Base-by-base conservation (phyloP, 2,329 filamentous ascomycete genomes). In the Dactylella cylindrospora region DNA sequence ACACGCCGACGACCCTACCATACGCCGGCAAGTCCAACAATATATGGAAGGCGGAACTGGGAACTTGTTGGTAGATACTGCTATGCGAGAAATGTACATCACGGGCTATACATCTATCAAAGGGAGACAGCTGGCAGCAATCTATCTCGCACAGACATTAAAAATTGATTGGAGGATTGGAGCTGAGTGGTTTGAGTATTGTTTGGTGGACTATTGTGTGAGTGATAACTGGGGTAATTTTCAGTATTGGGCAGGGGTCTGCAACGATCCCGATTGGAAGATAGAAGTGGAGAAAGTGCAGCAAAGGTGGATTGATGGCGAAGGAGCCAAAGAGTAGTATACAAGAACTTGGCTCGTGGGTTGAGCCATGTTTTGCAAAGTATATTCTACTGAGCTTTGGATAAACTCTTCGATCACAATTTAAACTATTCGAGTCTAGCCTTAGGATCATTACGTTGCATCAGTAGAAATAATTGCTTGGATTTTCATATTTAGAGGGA, bases 101-200 rank as follows among this genome's bases (percentile, higher is more conserved):
- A 91, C 87, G 0, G 88, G 87, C 0, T 90, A 89, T 70, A 90
- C 86, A 0, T 86, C 84, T 1, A 90, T 90, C 69, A 79, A 86
- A 10, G 83, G 85, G 0, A 76, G 87, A 2, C 86, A 90, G 71
- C 90, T 90, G 50, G 84, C 88, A 0, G 86, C 86, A 0, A 84
- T 78, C 12, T 91, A 88, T 70, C 74, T 90, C 1, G 73, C 85
- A 0, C 88, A 88, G 66, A 85, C 88, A 62, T 75, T 90, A 2
- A 78, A 78, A 1, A 82, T 91, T 17, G 87, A 91, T 71, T 93
- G 88, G 88, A 80, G 86, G 0, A 78, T 87, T 10, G 88, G 87
- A 0, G 88, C 86, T 0, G 87, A 90, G 70, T 91, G 85, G 85
- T 91, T 90, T 69, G 87, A 91, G 70, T 81, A 79, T 70, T 75